Evolutionary conservation across 192 early-diverging fungal species (phyloP).

Genomic region (Coemansia sp.): DNA sequence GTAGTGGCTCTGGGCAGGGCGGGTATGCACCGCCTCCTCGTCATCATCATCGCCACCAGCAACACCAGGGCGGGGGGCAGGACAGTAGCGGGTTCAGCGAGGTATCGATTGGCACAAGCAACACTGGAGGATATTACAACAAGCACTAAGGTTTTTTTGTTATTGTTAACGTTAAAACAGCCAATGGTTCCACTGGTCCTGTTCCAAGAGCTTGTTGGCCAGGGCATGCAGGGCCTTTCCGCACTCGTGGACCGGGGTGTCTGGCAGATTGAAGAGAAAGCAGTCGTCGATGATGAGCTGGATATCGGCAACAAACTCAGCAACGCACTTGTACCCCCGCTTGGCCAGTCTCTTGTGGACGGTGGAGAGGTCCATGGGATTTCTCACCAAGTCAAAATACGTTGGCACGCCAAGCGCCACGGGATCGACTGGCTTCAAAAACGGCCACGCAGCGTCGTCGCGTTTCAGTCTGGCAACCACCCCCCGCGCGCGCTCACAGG

Average conservation of each 20-base stretch:
- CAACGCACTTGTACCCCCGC: conserved; percentile 52
- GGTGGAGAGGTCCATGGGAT: conserved; percentile 74
- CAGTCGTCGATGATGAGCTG: conserved; percentile 68
- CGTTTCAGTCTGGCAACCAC: conserved; percentile 30
- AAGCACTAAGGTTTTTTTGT: neutral
- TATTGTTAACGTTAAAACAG: conserved; percentile 1
- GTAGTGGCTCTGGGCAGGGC: neutral
- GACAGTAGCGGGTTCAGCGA: neutral
- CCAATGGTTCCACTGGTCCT: conserved; percentile 37
- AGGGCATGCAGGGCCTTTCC: conserved; percentile 52
- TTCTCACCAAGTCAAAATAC: conserved; percentile 65
- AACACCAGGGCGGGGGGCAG: neutral
- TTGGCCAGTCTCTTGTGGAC: conserved; percentile 57
- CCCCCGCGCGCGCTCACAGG: conserved; percentile 9
- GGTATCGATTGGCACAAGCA: conserved; percentile 5
- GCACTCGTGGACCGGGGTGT: conserved; percentile 54
- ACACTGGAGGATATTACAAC: neutral
- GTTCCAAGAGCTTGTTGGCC: conserved; percentile 15
- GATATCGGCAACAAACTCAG: conserved; percentile 61
- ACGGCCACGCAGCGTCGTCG: conserved; percentile 35
- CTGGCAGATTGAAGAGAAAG: conserved; percentile 60
- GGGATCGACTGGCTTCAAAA: conserved; percentile 66
- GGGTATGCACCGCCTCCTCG: neutral
- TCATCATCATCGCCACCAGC: conserved; percentile 7
- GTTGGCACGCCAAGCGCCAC: conserved; percentile 57